Base-by-base conservation (phyloP, 1,139 yeast genomes). In the Suzukiozyma palmioleophila region DNA sequence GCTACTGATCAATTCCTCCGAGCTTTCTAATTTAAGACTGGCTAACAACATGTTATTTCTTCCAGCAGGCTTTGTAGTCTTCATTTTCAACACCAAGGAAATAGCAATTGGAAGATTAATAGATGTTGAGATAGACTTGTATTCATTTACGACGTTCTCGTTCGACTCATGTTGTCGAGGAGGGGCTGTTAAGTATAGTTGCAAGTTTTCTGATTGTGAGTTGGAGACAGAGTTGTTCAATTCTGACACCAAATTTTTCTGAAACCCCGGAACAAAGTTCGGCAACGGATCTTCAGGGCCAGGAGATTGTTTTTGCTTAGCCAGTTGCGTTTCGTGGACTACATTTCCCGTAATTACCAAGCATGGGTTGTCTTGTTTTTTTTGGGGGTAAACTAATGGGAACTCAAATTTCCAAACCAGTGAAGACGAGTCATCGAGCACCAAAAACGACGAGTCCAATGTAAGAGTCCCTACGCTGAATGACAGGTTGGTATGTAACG, bases 1-100 rank as follows among this genome's bases (percentile, higher is more conserved):
- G 2, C 51, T 32, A 21, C 57, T 60, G 33, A 54, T 54, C 22
- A 69, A 53, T 36, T 62, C 74, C 39, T 69, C 77, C 1, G 84
- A 71, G 1, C 77, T 63, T 42, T 77, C 80, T 16, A 83, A 59
- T 40, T 76, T 83, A 37, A 84, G 59, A 0, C 81, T 75, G 1
- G 82, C 73, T 14, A 80, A 57, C 3, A 80, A 53, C 16, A 71
- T 58, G 41, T 73, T 73, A 45, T 73, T 70, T 38, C 79, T 66
- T 5, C 81, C 81, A 1, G 77, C 79, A 1, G 85, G 69, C 56
- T 75, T 71, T 24, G 79, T 67, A 40, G 81, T 73, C 47, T 81
- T 72, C 32, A 84, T 62, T 43, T 78, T 67, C 48, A 84, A 69
- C 32, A 78, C 77, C 12, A 60, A 43, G 1, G 63, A 56, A 1